phyloP scores from a whole-genome alignment of 2,329 filamentous ascomycete genomes.

The Myriangium duriaei region DNA sequence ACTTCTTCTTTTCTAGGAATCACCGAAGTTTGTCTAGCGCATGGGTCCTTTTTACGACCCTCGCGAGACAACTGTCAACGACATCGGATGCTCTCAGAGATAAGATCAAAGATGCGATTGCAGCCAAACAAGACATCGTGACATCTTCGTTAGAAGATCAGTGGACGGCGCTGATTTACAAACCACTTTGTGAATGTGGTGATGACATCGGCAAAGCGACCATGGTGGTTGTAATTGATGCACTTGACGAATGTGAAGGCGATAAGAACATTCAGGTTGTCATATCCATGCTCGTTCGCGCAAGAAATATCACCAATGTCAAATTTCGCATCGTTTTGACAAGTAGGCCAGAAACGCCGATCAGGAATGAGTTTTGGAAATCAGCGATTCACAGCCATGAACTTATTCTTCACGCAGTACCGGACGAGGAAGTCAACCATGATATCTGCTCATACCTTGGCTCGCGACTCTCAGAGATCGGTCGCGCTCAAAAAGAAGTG shows the following conservation, averaged over 20 bases:
- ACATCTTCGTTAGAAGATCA: conserved; percentile 7
- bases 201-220: background rate
- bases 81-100: conserved; percentile 5
- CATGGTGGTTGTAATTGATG: conserved; percentile 21
- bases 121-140: conserved; percentile 1
- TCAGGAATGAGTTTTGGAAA: conserved; percentile 27
- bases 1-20: conserved; percentile 16
- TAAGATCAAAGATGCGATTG: conserved; percentile 11
- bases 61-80: conserved; percentile 16
- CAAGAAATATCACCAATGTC: no score
- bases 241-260: conserved; percentile 26
- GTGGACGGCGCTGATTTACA: conserved; percentile 8
- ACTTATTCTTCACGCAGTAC: no score
- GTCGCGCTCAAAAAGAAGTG: no score
- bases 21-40: conserved; percentile 15
- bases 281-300: conserved; percentile 15
- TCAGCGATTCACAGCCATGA: no score
- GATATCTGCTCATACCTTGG: no score
- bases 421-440: no score
- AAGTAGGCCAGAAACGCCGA: conserved; percentile 30
- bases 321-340: conserved; percentile 33
- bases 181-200: background rate
- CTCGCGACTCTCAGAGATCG: no score
- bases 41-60: conserved; percentile 17
- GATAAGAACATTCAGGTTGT: conserved; percentile 15